phyloP scores from a whole-genome alignment of 2,329 filamentous ascomycete species.

The Cordyceps fumosorosea region DNA sequence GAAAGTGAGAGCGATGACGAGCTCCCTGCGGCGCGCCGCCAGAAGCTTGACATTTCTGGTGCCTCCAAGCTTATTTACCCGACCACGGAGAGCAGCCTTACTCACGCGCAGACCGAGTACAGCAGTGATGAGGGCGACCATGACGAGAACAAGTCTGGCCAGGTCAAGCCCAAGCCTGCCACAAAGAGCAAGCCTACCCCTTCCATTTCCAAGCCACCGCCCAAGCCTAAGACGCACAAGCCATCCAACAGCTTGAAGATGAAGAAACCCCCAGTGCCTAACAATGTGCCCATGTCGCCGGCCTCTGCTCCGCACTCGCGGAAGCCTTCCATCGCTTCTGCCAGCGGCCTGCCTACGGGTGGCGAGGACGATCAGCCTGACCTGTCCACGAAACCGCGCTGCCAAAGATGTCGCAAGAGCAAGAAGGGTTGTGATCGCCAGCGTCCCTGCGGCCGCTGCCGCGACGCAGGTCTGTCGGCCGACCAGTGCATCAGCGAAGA shows the following conservation, averaged over 20 bases:
- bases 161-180: constrained; percentile 34
- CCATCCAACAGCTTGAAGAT: constrained; percentile 33
- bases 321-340: constrained; percentile 67
- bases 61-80: constrained; percentile 41
- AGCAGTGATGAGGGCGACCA: constrained; percentile 30
- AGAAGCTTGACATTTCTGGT: constrained; percentile 44
- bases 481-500: constrained; percentile 97
- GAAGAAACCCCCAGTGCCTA: constrained; percentile 42
- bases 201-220: constrained; percentile 25
- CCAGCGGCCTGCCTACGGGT: constrained; percentile 38
- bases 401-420: constrained; percentile 97
- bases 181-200: constrained; percentile 34
- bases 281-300: constrained; percentile 50
- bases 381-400: constrained; percentile 89
- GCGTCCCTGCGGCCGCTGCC: constrained; percentile 88
- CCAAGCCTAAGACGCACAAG: constrained; percentile 40
- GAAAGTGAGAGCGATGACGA: constrained; percentile 62
- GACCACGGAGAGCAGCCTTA: constrained; percentile 47
- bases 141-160: constrained; percentile 28
- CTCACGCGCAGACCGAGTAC: constrained; percentile 34
- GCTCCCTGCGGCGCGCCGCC: constrained; percentile 50
- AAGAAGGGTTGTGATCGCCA: constrained; percentile 99
- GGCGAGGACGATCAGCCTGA: constrained; percentile 88
- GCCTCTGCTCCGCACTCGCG: constrained; percentile 65
- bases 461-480: constrained; percentile 86